These are phyloP conservation scores for Inga oerstediana DNA, from an alignment of 306 rosid species.

Conservation along the genomic window DNA sequence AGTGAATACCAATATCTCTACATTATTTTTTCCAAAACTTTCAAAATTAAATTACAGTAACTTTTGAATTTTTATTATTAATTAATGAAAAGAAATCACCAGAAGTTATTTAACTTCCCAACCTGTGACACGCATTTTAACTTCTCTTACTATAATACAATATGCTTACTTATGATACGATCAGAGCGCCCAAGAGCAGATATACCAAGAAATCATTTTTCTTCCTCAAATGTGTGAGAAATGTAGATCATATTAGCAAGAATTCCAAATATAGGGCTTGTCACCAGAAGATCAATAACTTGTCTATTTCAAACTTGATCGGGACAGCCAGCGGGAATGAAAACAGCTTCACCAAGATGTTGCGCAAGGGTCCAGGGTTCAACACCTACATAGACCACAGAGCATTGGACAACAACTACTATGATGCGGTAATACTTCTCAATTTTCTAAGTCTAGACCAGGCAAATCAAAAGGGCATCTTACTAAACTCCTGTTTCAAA, in stretches of 20 bases:
- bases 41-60: background rate
- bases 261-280: background rate
- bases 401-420: conserved; percentile 6
- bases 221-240: no score
- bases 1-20: no score
- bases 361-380: conserved; percentile 87
- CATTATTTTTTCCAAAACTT: background rate
- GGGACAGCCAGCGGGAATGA: no score
- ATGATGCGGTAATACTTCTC: background rate
- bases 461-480: conserved; percentile 26
- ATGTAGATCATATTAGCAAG: background rate
- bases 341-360: conserved; percentile 65
- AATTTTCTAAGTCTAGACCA: conserved; percentile 7
- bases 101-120: background rate
- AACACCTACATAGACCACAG: conserved; percentile 42
- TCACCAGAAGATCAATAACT: conserved; percentile 28
- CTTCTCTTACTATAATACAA: background rate
- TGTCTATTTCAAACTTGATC: no score
- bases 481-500: conserved; percentile 68
- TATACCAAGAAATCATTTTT: background rate
- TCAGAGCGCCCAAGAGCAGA: background rate
- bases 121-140: no score
- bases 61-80: background rate
- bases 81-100: background rate
- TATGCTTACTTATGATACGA: background rate